Conservation (phyloP, 2,329 filamentous ascomycete species). For the Trichoderma sp. region DNA sequence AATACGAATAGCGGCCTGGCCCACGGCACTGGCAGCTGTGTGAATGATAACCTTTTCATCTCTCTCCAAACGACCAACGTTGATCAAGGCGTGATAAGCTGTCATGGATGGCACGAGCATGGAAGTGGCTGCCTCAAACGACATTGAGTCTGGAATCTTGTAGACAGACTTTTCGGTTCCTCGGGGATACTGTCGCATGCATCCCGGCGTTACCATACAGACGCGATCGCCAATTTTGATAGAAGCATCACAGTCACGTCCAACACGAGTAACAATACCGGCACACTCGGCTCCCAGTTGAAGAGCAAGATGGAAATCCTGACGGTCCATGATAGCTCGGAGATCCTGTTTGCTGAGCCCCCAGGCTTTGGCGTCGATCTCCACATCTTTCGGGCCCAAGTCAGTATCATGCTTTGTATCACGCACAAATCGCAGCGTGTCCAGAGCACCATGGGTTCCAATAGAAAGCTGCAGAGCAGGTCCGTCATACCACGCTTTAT, state of each 20-base stretch:
- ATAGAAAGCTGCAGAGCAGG: constrained; percentile 9
- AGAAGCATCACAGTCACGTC: constrained; percentile 27
- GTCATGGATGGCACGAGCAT: constrained; percentile 42
- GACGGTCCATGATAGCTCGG: not conserved
- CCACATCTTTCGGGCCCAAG: constrained; percentile 4
- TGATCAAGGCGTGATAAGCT: constrained; percentile 33
- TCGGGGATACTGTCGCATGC: constrained; percentile 28
- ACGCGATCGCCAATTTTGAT: constrained; percentile 35
- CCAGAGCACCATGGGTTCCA: not conserved
- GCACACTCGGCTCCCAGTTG: constrained; percentile 33
- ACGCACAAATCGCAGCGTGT: not conserved
- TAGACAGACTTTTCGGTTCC: constrained; percentile 9
- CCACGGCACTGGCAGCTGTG: constrained; percentile 39
- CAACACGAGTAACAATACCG: constrained; percentile 35
- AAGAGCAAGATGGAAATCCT: not conserved
- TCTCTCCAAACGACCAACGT: constrained; percentile 36
- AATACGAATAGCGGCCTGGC: constrained; percentile 40
- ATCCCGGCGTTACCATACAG: constrained; percentile 14
- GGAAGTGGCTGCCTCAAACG: constrained; percentile 41
- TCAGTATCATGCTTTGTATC: not conserved
- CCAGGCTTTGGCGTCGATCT: constrained; percentile 14
- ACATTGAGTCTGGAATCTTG: constrained; percentile 43
- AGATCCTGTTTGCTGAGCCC: not conserved
- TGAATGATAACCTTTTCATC: constrained; percentile 44
- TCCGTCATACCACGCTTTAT: constrained; percentile 4